phyloP scores from a whole-genome alignment of 139 green algal genomes.

The Picochlorum sp. region DNA sequence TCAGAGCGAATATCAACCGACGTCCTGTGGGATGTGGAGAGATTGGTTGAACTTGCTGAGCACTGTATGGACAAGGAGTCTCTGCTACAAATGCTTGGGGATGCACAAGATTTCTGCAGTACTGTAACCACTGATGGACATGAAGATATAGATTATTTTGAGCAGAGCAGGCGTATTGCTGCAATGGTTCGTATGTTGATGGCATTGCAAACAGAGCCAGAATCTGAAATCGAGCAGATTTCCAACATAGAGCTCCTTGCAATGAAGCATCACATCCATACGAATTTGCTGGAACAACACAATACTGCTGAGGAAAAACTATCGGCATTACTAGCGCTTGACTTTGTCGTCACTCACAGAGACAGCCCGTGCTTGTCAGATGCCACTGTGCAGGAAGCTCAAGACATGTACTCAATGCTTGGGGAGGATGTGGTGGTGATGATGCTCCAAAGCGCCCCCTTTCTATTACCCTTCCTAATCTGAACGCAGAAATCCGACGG shows the following conservation, averaged over 20 bases:
- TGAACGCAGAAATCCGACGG: not conserved
- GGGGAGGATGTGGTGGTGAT: not conserved
- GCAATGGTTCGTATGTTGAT: no score
- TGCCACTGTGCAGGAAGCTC: slow-evolving; percentile 8
- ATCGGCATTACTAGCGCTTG: slow-evolving; percentile 16
- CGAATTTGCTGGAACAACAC: not conserved
- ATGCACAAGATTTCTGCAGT: no score
- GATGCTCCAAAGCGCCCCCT: not conserved
- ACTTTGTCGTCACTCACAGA: slow-evolving; percentile 18
- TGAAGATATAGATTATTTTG: not conserved
- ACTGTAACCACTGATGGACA: no score
- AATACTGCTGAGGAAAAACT: not conserved
- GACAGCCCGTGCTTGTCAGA: slow-evolving; percentile 2
- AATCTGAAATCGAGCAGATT: no score
- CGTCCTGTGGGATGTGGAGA: not conserved
- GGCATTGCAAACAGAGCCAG: no score
- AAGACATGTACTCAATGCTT: not conserved
- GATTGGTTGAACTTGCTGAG: not conserved
- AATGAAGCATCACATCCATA: not conserved
- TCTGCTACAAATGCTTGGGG: no score
- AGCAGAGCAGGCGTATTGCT: not conserved
- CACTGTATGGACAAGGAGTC: no score
- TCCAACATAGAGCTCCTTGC: no score
- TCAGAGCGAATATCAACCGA: not conserved
- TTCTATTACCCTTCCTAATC: not conserved